Base-by-base conservation (phyloP, 129 eudicot species). In the Flaveria ramosissima region DNA sequence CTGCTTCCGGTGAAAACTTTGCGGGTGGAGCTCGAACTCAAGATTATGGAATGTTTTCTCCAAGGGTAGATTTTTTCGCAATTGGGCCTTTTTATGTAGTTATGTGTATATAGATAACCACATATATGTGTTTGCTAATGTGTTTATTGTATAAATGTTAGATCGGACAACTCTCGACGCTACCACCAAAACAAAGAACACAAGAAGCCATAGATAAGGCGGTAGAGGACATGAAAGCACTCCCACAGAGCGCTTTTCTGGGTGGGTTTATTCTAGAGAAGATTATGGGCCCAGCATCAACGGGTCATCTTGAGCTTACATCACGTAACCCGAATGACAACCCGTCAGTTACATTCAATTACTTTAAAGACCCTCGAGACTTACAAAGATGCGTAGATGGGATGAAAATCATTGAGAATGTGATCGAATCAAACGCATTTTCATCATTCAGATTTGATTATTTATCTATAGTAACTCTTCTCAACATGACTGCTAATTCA, bases 141-240 rank as follows among this genome's bases (percentile, higher is more conserved):
- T 17, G 2, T 69, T 42, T 32, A 5, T 20, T 46, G 11, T 8
- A 2, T 45, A 8, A 62, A 6, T 64, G 1, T 43, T 79, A 94
- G 99, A 94, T 94, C 65, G 99, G 99, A 42, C 99, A 94, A 80
- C 90, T 94, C 4, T 86, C 97, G 15, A 94, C 96, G 1, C 42
- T 94, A 50, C 97, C 97, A 51, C 99, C 99, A 32, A 94, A 91
- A 75, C 85, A 89, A 80, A 94, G 99, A 85, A 94, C 96, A 50
- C 88, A 85, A 81, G 77, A 89, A 67, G 99, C 99, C 19, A 71
- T 94, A 79, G 81, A 82, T 68, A 80, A 83, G 60, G 96, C 97
- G 0, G 82, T 91, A 4, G 87, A 91, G 53, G 70, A 56, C 64
- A 87, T 87, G 94, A 32, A 83, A 71, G 61, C 84, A 2, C 92